Base-by-base conservation (phyloP, 345 rosid genomes). In the Toxicodendron radicans region DNA sequence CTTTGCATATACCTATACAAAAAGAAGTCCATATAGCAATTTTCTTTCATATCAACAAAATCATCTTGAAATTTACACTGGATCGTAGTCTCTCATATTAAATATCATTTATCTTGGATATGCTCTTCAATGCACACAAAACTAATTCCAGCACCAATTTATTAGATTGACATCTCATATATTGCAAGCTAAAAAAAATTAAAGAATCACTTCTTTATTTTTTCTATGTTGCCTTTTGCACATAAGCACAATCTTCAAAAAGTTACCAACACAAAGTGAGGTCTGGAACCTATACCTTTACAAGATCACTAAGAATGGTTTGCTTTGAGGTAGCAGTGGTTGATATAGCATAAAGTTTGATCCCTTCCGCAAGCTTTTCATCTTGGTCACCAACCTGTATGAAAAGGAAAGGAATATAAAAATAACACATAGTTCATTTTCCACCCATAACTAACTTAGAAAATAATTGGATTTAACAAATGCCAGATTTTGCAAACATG, bases 351-450 rank as follows among this genome's bases (percentile, higher is more conserved):
- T 83, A 95, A 12, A 95, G 91, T 86, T 91, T 89, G 70, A 95
- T 95, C 71, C 98, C 98, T 80, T 95, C 98, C 0, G 99, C 96
- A 24, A 95, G 91, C 85, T 95, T 95, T 79, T 95, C 98, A 49
- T 95, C 97, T 76, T 76, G 79, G n/a, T 95, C 96, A 65, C 99
- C 99, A 83, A 95, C 99, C 99, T 95, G 66, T 41, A 46, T 24
- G 48, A 49, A 72, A 65, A 45, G 10, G 74, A 21, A 75, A 56
- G 58, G 52, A 71, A 53, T 5, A 64, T 41, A 6, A 70, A 73
- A 5, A 30, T 30, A 11, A 70, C 48, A 52, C 3, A 30, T 49
- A 12, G n/a, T 32, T 41, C 43, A 68, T 30, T 71, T 72, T 23
- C 21, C 2, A 35, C 18, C 66, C 23, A 17, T 27, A 24, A 27